These are phyloP conservation scores for Yarrowia yakushimensis DNA, from an alignment of 805 yeast genomes.

Conservation along the genomic window DNA sequence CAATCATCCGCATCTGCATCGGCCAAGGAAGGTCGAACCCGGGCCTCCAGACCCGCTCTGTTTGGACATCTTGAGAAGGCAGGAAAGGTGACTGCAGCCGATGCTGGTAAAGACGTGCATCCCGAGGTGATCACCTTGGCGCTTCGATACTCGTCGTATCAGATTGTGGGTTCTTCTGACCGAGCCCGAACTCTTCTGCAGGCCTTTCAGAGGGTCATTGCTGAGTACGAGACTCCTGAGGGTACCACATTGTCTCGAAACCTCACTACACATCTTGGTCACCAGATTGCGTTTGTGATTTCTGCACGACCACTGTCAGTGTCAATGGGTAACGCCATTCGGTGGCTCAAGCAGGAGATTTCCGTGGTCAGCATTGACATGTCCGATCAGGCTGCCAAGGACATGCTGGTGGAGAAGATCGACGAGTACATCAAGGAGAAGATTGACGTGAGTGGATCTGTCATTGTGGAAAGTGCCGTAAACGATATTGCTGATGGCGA, in stretches of 20 bases:
- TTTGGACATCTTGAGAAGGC: conserved; percentile 42
- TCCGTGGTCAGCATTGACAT: conserved; percentile 74
- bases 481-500: conserved; percentile 70
- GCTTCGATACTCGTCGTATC: conserved; percentile 74
- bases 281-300: conserved; percentile 88
- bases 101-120: conserved; percentile 59
- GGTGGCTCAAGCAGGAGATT: conserved; percentile 95
- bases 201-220: conserved; percentile 76
- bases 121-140: conserved; percentile 79
- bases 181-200: conserved; percentile 81
- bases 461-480: conserved; percentile 78
- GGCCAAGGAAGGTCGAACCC: conserved; percentile 3
- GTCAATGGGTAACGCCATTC: conserved; percentile 95
- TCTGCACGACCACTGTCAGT: conserved; percentile 88
- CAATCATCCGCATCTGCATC: conserved; percentile 12
- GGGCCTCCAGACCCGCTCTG: conserved; percentile 33
- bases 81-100: conserved; percentile 43
- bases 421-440: conserved; percentile 81
- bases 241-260: conserved; percentile 84
- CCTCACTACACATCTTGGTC: conserved; percentile 79
- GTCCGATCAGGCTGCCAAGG: conserved; percentile 63
- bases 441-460: conserved; percentile 74
- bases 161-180: conserved; percentile 84
- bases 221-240: conserved; percentile 78
- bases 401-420: conserved; percentile 58